These are phyloP conservation scores for Drosera spatulata DNA, from an alignment of 179 eudicot species.

Conservation along the genomic window DNA sequence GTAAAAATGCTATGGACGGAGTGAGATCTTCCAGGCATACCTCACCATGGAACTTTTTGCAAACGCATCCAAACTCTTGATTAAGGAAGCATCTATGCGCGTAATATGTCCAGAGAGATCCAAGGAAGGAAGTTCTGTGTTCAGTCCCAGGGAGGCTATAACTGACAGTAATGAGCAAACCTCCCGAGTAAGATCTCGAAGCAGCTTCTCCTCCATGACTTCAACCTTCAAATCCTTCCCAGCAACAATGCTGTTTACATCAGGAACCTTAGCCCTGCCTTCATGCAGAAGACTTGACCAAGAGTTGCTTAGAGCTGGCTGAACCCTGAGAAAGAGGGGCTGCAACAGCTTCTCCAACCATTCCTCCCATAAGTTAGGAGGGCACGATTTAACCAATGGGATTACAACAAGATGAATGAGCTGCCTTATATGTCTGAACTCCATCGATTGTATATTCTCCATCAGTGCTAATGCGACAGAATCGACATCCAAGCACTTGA, in stretches of 20 bases:
- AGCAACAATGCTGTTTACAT: conserved; percentile 43
- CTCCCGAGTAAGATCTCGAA: conserved; percentile 87
- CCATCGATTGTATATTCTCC: conserved; percentile 89
- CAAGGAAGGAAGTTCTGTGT: conserved; percentile 57
- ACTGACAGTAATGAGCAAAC: conserved; percentile 62
- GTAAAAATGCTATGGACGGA: not conserved
- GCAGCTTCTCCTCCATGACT: conserved; percentile 97
- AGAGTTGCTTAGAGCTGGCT: conserved; percentile 63
- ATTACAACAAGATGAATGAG: conserved; percentile 69
- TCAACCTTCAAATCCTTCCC: conserved; percentile 82
- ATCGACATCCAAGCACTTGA: conserved; percentile 48
- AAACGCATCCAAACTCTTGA: conserved; percentile 53
- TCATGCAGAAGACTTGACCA: conserved; percentile 82
- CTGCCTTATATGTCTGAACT: conserved; percentile 81
- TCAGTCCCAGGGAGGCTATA: conserved; percentile 63
- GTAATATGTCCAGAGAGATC: conserved; percentile 65
- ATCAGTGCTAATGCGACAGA: conserved; percentile 51
- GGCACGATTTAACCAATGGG: conserved; percentile 69
- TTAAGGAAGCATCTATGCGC: conserved; percentile 51
- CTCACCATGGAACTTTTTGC: conserved; percentile 60
- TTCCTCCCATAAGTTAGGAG: conserved; percentile 57
- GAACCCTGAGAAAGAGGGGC: conserved; percentile 53
- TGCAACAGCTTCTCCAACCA: conserved; percentile 82
- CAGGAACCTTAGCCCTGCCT: conserved; percentile 89
- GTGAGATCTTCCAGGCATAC: conserved; percentile 26